Percentiles rank a stretch among this genome's conserved stretches.
Conservation (phyloP, 129 eudicot species). For the Kitagawia praeruptora region DNA sequence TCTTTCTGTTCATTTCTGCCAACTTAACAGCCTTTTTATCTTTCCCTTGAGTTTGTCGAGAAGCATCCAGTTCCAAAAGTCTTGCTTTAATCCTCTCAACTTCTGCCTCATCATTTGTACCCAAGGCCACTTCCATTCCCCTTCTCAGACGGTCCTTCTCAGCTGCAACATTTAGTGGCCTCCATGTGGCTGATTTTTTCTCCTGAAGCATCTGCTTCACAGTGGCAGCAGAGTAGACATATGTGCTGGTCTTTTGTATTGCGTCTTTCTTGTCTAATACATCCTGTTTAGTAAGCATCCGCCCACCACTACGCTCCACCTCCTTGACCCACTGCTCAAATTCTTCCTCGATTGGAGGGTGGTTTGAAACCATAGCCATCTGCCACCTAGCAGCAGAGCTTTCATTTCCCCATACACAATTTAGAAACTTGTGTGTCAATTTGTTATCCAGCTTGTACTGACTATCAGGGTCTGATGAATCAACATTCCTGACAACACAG, state of each 20-base stretch:
- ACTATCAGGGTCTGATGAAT: slow-evolving; percentile 74
- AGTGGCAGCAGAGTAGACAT: slow-evolving; percentile 83
- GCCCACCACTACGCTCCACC: slow-evolving; percentile 79
- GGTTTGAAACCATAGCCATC: slow-evolving; percentile 95
- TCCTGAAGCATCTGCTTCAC: slow-evolving; percentile 95
- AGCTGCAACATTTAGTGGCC: slow-evolving; percentile 86
- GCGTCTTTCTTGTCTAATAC: slow-evolving; percentile 70
- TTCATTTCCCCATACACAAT: slow-evolving; percentile 86
- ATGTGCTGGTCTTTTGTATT: slow-evolving; percentile 63
- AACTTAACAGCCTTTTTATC: slow-evolving; percentile 64
- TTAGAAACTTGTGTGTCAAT: slow-evolving; percentile 72
- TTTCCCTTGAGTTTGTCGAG: slow-evolving; percentile 44
- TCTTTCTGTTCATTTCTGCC: slow-evolving; percentile 89
- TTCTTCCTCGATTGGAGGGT: slow-evolving; percentile 75
- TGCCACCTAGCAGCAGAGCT: slow-evolving; percentile 98
- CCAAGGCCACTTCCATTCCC: slow-evolving; percentile 62
- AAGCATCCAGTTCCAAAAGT: slow-evolving; percentile 66
- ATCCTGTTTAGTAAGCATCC: slow-evolving; percentile 81
- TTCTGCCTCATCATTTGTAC: slow-evolving; percentile 57
- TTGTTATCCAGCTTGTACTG: slow-evolving; percentile 78
- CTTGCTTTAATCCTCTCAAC: slow-evolving; percentile 66
- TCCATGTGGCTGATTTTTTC: slow-evolving; percentile 69
- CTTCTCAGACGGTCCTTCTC: slow-evolving; percentile 82
- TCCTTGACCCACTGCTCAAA: slow-evolving; percentile 75
- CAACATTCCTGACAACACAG: slow-evolving; percentile 78